Base-by-base conservation (phyloP, 2,329 filamentous ascomycete genomes). In the Monosporascus sp. region DNA sequence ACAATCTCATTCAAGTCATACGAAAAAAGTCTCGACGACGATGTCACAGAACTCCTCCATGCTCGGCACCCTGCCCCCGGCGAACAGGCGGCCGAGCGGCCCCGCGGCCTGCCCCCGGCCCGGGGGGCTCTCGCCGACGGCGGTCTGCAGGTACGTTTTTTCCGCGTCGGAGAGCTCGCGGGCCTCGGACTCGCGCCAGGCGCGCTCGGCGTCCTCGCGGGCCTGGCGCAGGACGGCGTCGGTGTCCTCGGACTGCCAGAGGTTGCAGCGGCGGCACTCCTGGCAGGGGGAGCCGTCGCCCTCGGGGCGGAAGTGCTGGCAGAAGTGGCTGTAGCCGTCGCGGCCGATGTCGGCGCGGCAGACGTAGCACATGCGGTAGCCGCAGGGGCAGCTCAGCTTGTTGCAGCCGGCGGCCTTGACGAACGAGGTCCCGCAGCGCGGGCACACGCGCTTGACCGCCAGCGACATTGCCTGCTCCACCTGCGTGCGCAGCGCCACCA, bases 321-420 rank as follows among this genome's bases (percentile, higher is more conserved):
- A 99, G 66, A 97, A 99, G 71, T 99, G 94, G 39, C 85, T 80
- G 70, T 99, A 97, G 1, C 93, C 92, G 67, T 92, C 87, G 48
- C 81, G 75, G 52, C 77, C 75, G 47, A 87, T 83, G 63, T 90
- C 86, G 61, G 87, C 87, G 41, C 94, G 89, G 70, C 94, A 99
- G 47, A 97, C 84, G 66, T 99, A 99, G 70, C 94, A 99, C 93
- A 97, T 97, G 62, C 89, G 88, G 73, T 97, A 97, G 8, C 94
- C 94, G 71, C 94, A 99, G 17, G 91, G 86, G 67, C 94, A 97
- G 6, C 90, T 93, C 41, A 99, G 80, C 74, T 97, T 97, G 77
- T 99, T 99, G 80, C 94, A 99, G 64, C 94, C 94, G 25, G 87
- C 86, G 7, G 85, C 87, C 70, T 97, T 97, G 72, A 99, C 89